Evolutionary conservation across 2,329 filamentous ascomycete genomes (phyloP).

Genomic region (Hymenoscyphus salicellus): DNA sequence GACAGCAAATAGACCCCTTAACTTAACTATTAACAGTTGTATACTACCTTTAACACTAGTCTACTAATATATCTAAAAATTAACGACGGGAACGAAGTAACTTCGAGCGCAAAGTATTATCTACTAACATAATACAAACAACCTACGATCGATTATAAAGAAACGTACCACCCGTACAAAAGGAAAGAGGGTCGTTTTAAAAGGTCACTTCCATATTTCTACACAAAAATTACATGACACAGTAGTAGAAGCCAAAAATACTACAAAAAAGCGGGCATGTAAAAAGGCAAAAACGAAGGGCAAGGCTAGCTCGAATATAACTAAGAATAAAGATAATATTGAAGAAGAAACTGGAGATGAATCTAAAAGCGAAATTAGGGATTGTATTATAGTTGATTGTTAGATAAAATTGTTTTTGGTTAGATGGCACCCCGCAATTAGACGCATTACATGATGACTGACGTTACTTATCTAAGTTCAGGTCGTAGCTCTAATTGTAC

Average conservation of each 20-base stretch:
- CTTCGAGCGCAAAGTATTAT: slow-evolving; percentile 9
- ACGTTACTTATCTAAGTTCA: too few relatives aligned
- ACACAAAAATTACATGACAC: neutral
- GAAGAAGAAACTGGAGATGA: slow-evolving; percentile 1
- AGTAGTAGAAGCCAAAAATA: slow-evolving; percentile 10
- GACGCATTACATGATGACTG: neutral
- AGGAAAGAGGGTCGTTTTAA: slow-evolving; percentile 11
- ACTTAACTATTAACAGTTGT: neutral
- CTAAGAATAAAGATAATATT: slow-evolving; percentile 7
- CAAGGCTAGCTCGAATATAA: neutral
- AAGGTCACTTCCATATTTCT: slow-evolving; percentile 15
- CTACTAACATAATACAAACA: slow-evolving; percentile 1
- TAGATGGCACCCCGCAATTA: neutral
- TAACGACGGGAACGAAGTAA: slow-evolving; percentile 8
- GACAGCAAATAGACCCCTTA: neutral
- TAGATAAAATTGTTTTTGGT: neutral
- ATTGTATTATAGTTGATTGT: slow-evolving; percentile 4
- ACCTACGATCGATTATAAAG: slow-evolving; percentile 10
- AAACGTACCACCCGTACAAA: slow-evolving; percentile 9
- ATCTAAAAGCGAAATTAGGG: neutral
- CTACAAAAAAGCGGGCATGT: slow-evolving; percentile 8
- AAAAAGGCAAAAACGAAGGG: slow-evolving; percentile 10
- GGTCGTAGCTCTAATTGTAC: too few relatives aligned
- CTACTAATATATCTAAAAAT: slow-evolving; percentile 11
- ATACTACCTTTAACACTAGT: slow-evolving; percentile 2